Evolutionary conservation across 2,329 filamentous ascomycete genomes (phyloP).

Genomic region (Sporothrix pallida): DNA sequence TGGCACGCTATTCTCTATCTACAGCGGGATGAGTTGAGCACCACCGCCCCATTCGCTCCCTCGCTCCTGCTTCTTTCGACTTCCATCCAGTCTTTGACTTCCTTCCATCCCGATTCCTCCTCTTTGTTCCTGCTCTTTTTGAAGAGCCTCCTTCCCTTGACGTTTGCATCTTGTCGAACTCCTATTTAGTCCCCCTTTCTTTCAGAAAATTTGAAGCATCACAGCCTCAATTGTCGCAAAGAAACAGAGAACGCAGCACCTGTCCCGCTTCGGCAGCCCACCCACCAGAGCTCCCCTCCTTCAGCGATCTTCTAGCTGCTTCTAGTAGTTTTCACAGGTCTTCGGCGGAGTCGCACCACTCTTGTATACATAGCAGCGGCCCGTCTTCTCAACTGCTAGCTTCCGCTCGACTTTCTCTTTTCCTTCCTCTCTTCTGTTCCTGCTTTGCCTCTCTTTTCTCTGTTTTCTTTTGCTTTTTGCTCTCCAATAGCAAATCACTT

Average conservation of each 20-base stretch:
- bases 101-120: constrained; percentile 10
- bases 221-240: constrained; percentile 12
- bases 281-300: not conserved
- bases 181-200: not conserved
- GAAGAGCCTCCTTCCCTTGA: constrained; percentile 32
- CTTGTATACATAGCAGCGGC: constrained; percentile 32
- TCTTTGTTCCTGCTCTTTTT: constrained; percentile 23
- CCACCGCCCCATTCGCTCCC: constrained; percentile 25
- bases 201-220: not conserved
- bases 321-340: constrained; percentile 31
- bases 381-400: constrained; percentile 32
- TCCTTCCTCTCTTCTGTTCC: not conserved
- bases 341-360: constrained; percentile 32
- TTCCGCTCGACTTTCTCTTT: constrained; percentile 2
- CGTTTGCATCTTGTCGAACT: not conserved
- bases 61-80: constrained; percentile 25
- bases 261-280: not conserved
- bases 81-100: constrained; percentile 26
- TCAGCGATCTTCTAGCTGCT: constrained; percentile 33
- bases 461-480: not conserved
- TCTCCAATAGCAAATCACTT: not conserved
- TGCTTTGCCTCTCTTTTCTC: not conserved
- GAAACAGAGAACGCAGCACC: not conserved
- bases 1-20: constrained; percentile 26
- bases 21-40: constrained; percentile 26